Conservation (phyloP, 306 rosid genomes). For the Sechiopsis laciniata region DNA sequence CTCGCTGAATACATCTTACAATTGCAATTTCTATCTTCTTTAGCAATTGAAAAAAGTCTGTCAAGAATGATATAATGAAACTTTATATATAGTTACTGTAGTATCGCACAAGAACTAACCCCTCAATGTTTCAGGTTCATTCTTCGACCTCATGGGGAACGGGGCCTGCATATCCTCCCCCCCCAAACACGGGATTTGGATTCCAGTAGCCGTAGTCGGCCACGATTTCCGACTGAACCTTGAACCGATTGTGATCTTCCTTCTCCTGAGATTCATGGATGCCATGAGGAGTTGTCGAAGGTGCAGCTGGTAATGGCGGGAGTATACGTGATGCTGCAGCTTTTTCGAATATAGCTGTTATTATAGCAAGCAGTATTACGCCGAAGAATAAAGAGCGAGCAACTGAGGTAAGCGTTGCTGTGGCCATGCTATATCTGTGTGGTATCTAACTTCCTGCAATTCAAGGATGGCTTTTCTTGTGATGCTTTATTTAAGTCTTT, state of each 20-base stretch:
- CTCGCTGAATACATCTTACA: background rate
- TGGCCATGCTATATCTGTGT: constrained; percentile 25
- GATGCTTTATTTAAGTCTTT: background rate
- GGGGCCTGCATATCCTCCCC: constrained; percentile 40
- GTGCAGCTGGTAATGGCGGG: constrained; percentile 8
- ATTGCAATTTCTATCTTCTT: background rate
- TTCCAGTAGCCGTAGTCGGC: constrained; percentile 41
- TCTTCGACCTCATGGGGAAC: constrained; percentile 38
- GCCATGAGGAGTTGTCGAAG: constrained; percentile 5
- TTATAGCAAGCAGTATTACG: constrained; percentile 17
- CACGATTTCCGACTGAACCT: constrained; percentile 13
- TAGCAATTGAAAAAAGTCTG: background rate
- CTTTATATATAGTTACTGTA: background rate
- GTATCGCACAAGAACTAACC: background rate
- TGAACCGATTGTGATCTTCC: constrained; percentile 4
- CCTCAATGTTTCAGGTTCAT: background rate
- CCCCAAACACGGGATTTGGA: constrained; percentile 39
- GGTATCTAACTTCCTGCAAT: constrained; percentile 13
- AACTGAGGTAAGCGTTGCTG: constrained; percentile 1
- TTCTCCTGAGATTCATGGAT: constrained; percentile 18
- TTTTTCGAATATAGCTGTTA: constrained; percentile 12
- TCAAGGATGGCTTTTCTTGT: background rate
- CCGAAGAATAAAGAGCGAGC: constrained; percentile 19
- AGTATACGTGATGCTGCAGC: constrained; percentile 8
- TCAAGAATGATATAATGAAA: background rate